phyloP scores from a whole-genome alignment of 306 rosid genomes.

The Rosa chinensis region DNA sequence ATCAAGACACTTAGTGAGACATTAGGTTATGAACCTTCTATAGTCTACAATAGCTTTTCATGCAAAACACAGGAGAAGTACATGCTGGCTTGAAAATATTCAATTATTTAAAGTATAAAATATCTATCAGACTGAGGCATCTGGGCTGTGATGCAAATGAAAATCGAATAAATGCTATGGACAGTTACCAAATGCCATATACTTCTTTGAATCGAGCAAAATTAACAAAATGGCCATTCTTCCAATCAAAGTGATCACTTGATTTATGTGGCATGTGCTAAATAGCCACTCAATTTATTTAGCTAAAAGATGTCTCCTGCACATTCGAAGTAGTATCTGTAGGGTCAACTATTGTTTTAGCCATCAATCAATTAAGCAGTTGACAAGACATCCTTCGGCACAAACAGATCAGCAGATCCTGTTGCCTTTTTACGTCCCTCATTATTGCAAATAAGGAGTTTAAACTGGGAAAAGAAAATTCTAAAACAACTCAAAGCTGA shows the following conservation, averaged over 20 bases:
- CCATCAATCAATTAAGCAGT: not conserved
- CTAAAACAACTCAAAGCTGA: not conserved
- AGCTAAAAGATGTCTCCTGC: not conserved
- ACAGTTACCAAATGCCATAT: not conserved
- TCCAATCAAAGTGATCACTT: not conserved
- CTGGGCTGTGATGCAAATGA: not conserved
- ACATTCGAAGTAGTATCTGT: not conserved
- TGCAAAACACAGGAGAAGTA: not conserved
- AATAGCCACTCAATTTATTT: too few relatives aligned
- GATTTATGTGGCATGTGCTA: not conserved
- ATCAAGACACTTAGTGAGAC: not conserved
- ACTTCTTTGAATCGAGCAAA: not conserved
- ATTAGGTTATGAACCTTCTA: not conserved
- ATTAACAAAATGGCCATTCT: not conserved
- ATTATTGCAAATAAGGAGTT: not conserved
- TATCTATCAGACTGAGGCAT: not conserved
- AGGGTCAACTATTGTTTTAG: not conserved
- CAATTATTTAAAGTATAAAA: not conserved
- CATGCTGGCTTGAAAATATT: not conserved
- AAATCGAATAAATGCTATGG: not conserved
- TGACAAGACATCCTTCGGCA: not conserved
- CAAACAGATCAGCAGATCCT: not conserved
- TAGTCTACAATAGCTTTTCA: not conserved
- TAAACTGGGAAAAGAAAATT: slow-evolving; percentile 5
- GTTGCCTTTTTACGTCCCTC: not conserved